Evolutionary conservation across 73 alveolate genomes (phyloP).

Genomic region (Paramecium caudatum): DNA sequence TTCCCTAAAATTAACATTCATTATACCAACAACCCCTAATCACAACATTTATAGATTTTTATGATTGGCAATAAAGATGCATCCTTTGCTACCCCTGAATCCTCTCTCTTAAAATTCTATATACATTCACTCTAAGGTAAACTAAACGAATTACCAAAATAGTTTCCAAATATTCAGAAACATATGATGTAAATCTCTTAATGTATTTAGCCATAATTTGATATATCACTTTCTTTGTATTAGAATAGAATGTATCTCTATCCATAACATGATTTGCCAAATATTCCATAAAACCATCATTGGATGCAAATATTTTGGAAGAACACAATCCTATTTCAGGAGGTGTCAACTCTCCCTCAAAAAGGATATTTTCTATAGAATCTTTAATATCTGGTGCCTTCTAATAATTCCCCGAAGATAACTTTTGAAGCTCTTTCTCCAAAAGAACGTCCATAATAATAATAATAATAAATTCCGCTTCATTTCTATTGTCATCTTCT

Average conservation of each 20-base stretch:
- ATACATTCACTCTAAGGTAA: slow-evolving; percentile 23
- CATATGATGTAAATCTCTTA: slow-evolving; percentile 30
- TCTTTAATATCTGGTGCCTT: slow-evolving; percentile 47
- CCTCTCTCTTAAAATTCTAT: slow-evolving; percentile 67
- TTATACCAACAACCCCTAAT: slow-evolving; percentile 21
- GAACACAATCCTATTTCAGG: slow-evolving; percentile 52
- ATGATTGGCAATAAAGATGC: slow-evolving; percentile 67
- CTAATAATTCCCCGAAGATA: slow-evolving; percentile 6
- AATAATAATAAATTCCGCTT: not conserved
- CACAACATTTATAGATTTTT: slow-evolving; percentile 39
- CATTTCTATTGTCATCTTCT: not conserved
- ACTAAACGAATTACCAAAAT: not conserved
- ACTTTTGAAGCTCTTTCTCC: slow-evolving; percentile 31
- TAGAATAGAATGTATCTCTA: slow-evolving; percentile 62
- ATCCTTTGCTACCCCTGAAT: slow-evolving; percentile 64
- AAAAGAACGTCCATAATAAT: not conserved
- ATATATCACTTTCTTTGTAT: slow-evolving; percentile 56
- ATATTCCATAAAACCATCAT: slow-evolving; percentile 51
- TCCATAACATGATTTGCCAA: slow-evolving; percentile 36
- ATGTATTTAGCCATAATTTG: slow-evolving; percentile 66
- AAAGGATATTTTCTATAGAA: slow-evolving; percentile 22
- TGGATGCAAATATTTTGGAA: slow-evolving; percentile 64
- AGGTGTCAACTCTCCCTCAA: not conserved
- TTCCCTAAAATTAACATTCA: not conserved
- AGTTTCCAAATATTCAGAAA: slow-evolving; percentile 19